Base-by-base conservation (phyloP, 2,329 filamentous ascomycete genomes). In the Atkinsonella hypoxylon region DNA sequence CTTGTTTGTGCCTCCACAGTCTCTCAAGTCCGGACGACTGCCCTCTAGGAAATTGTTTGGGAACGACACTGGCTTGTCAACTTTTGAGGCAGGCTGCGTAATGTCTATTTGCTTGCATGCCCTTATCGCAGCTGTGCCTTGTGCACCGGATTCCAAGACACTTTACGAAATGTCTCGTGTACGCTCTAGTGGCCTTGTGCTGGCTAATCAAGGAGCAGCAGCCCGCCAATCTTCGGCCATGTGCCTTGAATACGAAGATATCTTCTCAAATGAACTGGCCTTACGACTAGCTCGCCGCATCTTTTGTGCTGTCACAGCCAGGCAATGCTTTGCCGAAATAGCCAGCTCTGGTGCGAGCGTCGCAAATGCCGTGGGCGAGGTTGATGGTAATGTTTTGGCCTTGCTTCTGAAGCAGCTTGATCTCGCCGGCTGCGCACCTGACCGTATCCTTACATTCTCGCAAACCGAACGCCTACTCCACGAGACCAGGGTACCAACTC, bases 101-200 rank as follows among this genome's bases (percentile, higher is more conserved):
- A 67, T 81, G 61, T 77, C 78, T 0, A 77, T 83, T 34, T 83
- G 80, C 55, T 66, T 84, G 40, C 80, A 84, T 59, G 80, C 80
- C 3, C 63, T 84, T 43, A 71, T 83, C 31, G 80, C 80, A 4
- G 71, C 77, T 10, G 74, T 73, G 5, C 81, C 81, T 0, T 61
- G 75, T 32, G 68, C 76, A 7, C 61, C 65, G 0, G 72, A 77
- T 47, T 67, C 70, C 7, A 68, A 69, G 31, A 69, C 71, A 20
- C 63, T 83, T 1, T 73, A 74, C 50, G 77, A 82, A 45, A 75
- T 83, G 69, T 83, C 81, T 20, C 75, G 78, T 18, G 71, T 81
- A 18, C 71, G 80, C 42, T 76, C 78, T 1, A 72, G 74, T 45
- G 78, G 78, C 1, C 52, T 78, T 34, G 72, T 70, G 10, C 62